phyloP scores from a whole-genome alignment of 2,329 filamentous ascomycete species.

The Botrytis galanthina region DNA sequence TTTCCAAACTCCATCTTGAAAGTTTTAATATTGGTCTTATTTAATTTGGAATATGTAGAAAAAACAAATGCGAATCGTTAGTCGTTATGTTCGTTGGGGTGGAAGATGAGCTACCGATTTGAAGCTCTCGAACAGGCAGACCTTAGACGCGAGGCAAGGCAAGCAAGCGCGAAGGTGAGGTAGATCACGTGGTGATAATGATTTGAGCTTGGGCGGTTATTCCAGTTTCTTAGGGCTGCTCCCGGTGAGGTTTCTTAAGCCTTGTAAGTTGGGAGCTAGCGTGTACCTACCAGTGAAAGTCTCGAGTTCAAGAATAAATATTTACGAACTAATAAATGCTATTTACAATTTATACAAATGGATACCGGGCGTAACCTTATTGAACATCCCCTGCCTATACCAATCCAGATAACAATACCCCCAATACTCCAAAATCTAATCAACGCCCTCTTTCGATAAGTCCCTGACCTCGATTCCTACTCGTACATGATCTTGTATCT shows the following conservation, averaged over 20 bases:
- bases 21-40: slow-evolving; percentile 14
- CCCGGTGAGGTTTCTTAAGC: not conserved
- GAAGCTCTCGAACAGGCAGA: slow-evolving; percentile 30
- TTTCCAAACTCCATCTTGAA: slow-evolving; percentile 61
- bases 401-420: not conserved
- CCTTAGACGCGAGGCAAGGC: slow-evolving; percentile 28
- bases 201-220: slow-evolving; percentile 13
- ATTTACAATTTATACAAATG: slow-evolving; percentile 5
- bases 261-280: not conserved
- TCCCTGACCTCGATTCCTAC: not conserved
- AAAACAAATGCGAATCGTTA: slow-evolving; percentile 16
- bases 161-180: slow-evolving; percentile 19
- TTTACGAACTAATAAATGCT: not conserved
- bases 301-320: not conserved
- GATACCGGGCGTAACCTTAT: not conserved
- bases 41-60: slow-evolving; percentile 32
- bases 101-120: slow-evolving; percentile 15
- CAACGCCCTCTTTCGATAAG: not conserved
- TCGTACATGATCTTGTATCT: not conserved
- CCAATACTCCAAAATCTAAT: not conserved
- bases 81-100: slow-evolving; percentile 18
- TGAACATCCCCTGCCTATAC: not conserved
- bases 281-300: too few relatives aligned
- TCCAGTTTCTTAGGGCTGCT: not conserved
- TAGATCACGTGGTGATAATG: slow-evolving; percentile 15